These are phyloP conservation scores for Eimeria praecox DNA, from an alignment of 169 alveolate species.

Conservation along the genomic window DNA sequence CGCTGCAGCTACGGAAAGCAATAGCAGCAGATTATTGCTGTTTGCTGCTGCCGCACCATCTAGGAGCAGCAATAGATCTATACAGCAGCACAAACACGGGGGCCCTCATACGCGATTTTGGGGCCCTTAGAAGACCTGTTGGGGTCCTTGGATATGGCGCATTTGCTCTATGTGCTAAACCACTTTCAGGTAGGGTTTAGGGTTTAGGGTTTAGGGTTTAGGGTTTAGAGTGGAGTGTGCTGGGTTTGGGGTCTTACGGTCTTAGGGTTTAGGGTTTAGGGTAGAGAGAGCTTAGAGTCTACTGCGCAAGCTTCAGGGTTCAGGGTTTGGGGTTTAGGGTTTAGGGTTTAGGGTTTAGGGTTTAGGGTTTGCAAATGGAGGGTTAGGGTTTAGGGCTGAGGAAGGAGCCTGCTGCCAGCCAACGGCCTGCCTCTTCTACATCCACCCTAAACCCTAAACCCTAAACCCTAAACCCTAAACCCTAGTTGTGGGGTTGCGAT, in stretches of 20 bases:
- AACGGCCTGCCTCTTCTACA: not conserved
- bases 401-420: not conserved
- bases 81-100: slow-evolving; percentile 64
- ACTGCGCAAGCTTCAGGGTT: not conserved
- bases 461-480: not conserved
- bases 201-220: slow-evolving; percentile 39
- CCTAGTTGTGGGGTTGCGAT: not conserved
- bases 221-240: not conserved
- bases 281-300: not conserved
- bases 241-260: not conserved
- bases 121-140: slow-evolving; percentile 21
- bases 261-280: not conserved
- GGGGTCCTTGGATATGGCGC: slow-evolving; percentile 78
- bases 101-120: slow-evolving; percentile 20
- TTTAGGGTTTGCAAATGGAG: not conserved
- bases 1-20: slow-evolving; percentile 64
- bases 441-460: not conserved
- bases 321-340: not conserved
- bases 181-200: slow-evolving; percentile 22
- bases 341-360: not conserved
- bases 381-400: not conserved
- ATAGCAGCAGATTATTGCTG: slow-evolving; percentile 55
- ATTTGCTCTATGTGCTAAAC: slow-evolving; percentile 78
- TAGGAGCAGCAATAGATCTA: slow-evolving; percentile 78
- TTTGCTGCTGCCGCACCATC: slow-evolving; percentile 77